Evolutionary conservation across 768 basidiomycete species (phyloP), one percentile per base, ranked within the genome.

Genomic region (Termitomyces bulborhizus): DNA sequence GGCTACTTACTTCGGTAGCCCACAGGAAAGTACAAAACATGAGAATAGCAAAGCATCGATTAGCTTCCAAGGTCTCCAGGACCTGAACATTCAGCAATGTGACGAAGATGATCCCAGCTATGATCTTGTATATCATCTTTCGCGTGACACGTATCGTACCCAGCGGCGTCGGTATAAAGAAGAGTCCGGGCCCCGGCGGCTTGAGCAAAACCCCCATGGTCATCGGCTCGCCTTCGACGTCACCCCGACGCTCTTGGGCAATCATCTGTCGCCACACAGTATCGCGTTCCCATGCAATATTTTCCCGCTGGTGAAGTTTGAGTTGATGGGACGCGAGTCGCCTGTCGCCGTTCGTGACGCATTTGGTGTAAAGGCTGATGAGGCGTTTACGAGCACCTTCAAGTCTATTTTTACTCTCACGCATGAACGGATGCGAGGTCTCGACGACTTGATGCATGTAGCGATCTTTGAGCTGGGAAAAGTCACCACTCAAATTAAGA

Each of bases 251-350:
- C 62, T 91, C 89, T 40, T 83, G 81, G 2, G 84, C 86, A 56
- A 97, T 89, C 93, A 97, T 95, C 69, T 92, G 88, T 26, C 93
- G 79, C 97, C 97, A 99, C 12, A 98, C 88, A 1, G 97, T 99
- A 65, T 98, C 94, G 32, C 97, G 83, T 65, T 98, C 96, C 85
- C 95, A 96, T 3, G 96, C 95, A 58, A 96, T 89, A 66, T 93
- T 88, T 69, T 98, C 94, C 18, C 93, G 84, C 54, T 95, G 86
- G 67, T 95, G 85, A 15, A 93, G 77, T 58, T 85, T 84, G 44
- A 99, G 81, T 66, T 96, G 90, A 60, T 90, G 85, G 42, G 83
- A 79, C 0, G 95, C 95, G 16, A 80, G 66, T 1, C 74, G 69
- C 21, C 71, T 63, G 68, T 98, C 89, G 8, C 85, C 88, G 2